Conservation (phyloP, 192 early-diverging fungal genomes). For the Rhizophagus prolifer region DNA sequence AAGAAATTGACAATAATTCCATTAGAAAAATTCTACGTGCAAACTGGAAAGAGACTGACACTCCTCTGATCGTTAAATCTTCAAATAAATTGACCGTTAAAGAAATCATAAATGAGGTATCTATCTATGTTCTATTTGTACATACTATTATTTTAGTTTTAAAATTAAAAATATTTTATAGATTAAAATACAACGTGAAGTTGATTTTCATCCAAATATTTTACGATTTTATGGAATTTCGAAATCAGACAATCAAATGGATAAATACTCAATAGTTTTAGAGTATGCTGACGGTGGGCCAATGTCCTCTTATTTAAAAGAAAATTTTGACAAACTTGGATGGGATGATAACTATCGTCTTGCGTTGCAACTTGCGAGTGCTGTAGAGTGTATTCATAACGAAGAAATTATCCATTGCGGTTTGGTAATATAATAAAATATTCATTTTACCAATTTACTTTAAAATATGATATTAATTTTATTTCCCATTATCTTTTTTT, state of each 20-base stretch:
- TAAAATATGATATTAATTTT: background rate
- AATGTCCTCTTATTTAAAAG: background rate
- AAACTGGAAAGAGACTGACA: too few relatives aligned
- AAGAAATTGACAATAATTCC: too few relatives aligned
- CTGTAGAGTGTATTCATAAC: background rate
- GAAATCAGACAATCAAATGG: background rate
- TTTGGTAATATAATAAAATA: background rate
- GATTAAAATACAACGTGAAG: background rate
- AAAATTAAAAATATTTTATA: background rate
- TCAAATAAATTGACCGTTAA: too few relatives aligned
- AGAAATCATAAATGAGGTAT: too few relatives aligned
- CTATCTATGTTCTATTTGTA: too few relatives aligned
- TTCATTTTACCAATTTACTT: background rate
- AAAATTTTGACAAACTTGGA: background rate
- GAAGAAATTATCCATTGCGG: background rate
- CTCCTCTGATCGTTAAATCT: too few relatives aligned
- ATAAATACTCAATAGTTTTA: background rate
- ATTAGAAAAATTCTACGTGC: too few relatives aligned
- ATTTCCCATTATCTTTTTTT: background rate
- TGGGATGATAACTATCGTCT: background rate
- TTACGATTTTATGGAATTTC: background rate
- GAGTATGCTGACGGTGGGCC: background rate
- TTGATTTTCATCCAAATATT: background rate
- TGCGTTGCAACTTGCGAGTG: background rate
- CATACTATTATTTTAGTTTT: too few relatives aligned